Evolutionary conservation across 129 eudicot genomes (phyloP), one percentile per base, ranked within the genome.

Genomic region (Gnaphalium uliginosum): DNA sequence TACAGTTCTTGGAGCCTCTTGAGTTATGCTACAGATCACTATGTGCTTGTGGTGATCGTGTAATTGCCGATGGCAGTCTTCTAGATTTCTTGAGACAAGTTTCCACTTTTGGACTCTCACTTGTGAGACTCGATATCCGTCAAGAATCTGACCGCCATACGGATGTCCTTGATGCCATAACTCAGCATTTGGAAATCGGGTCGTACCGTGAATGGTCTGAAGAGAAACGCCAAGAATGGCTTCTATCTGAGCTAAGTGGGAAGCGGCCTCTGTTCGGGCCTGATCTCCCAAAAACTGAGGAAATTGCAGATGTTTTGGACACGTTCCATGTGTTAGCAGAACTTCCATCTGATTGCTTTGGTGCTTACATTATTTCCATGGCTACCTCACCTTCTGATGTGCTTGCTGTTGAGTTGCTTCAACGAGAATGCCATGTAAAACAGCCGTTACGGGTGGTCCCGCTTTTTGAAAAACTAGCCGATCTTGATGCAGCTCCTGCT

Each of bases 351-450:
- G 99, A 95, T 77, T 95, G 99, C 83, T 95, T 95, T 48, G 99
- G 99, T n/a, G 99, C 99, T 32, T 95, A 95, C 82, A 87, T 95
- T 68, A 95, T 95, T 73, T 95, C 99, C n/a, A 95, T 95, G 99
- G 99, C 99, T 73, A 95, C 99, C 0, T 79, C 99, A 18, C 96
- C 99, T 15, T 95, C 99, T 51, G 99, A 95, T 67, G 99, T 95
- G 67, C 84, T 95, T 17, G 99, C 99, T 0, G 99, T 95, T 24
- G 99, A 95, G 86, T 83, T 95, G 61, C 86, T 95, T n/a, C 99
- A 95, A 41, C 96, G 99, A 11, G 99, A 91, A 67, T 91, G 97
- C 89, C 97, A 86, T 66, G 96, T 95, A 24, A 87, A 82, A 84
- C 69, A 81, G 14, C 99, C 97, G 2, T 69, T 95, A 35, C 83